Evolutionary conservation across 2,329 filamentous ascomycete species (phyloP).

Genomic region (Huntiella moniliformis): DNA sequence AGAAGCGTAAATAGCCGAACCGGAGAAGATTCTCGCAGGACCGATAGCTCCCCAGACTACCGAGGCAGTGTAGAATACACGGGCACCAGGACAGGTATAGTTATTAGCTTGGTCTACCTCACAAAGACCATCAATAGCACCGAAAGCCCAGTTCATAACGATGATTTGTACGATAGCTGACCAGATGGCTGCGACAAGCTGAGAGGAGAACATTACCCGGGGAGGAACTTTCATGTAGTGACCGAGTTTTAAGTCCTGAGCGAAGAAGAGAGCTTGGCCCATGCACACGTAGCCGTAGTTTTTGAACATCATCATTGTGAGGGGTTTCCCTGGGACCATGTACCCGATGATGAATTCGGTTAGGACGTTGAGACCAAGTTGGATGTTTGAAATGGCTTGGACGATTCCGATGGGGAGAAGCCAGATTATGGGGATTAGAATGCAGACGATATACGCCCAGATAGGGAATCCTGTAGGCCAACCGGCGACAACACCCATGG

Average conservation of each 20-base stretch:
- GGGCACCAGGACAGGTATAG: slow-evolving; percentile 36
- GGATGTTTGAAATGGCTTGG: slow-evolving; percentile 41
- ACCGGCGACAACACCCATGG: slow-evolving; percentile 33
- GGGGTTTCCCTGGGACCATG: slow-evolving; percentile 49
- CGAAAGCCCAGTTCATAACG: slow-evolving; percentile 49
- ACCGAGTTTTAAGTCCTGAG: slow-evolving; percentile 46
- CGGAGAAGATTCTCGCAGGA: slow-evolving; percentile 48
- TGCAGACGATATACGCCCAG: slow-evolving; percentile 38
- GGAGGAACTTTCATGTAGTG: slow-evolving; percentile 51
- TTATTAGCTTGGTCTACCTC: slow-evolving; percentile 30
- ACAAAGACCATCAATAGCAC: slow-evolving; percentile 44
- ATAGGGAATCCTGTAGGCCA: slow-evolving; percentile 39
- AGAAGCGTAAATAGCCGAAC: slow-evolving; percentile 39
- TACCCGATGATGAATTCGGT: slow-evolving; percentile 59
- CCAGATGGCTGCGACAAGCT: slow-evolving; percentile 41
- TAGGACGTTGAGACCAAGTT: slow-evolving; percentile 49
- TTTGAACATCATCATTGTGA: slow-evolving; percentile 65
- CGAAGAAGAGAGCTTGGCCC: slow-evolving; percentile 45
- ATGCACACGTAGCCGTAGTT: slow-evolving; percentile 54
- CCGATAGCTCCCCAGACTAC: slow-evolving; percentile 59
- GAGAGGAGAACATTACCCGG: slow-evolving; percentile 41
- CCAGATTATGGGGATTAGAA: slow-evolving; percentile 38
- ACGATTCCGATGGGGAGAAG: slow-evolving; percentile 42
- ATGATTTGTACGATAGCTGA: slow-evolving; percentile 42
- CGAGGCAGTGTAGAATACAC: slow-evolving; percentile 47